Evolutionary conservation across 2,329 filamentous ascomycete genomes (phyloP).

Genomic region (Tolypocladium pustulatum): DNA sequence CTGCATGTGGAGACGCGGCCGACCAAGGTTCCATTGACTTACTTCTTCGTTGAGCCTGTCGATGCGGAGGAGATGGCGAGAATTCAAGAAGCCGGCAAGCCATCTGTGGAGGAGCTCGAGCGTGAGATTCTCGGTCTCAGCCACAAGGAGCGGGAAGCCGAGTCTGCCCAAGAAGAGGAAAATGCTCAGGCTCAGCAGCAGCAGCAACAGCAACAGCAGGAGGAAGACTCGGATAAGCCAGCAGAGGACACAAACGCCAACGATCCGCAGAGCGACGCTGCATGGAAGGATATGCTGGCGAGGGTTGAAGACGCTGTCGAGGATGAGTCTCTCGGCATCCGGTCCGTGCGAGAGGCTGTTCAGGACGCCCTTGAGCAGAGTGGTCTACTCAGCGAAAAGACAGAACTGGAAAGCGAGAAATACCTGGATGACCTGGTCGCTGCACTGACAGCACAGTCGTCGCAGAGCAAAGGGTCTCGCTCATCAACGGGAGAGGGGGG

Average conservation of each 20-base stretch:
- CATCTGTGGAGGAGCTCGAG: conserved; percentile 60
- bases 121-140: conserved; percentile 44
- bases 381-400: conserved; percentile 36
- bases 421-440: conserved; percentile 41
- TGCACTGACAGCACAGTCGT: conserved; percentile 29
- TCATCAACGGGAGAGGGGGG: conserved; percentile 7
- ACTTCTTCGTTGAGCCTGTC: conserved; percentile 83
- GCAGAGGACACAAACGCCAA: conserved; percentile 8
- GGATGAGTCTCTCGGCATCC: conserved; percentile 42
- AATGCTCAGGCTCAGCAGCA: conserved; percentile 9
- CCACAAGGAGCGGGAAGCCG: conserved; percentile 17
- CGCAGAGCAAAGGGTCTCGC: conserved; percentile 12
- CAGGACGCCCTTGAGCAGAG: conserved; percentile 44
- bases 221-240: conserved; percentile 12
- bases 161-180: conserved; percentile 8
- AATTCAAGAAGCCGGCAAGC: conserved; percentile 61
- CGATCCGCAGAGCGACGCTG: conserved; percentile 21
- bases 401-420: conserved; percentile 32
- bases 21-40: conserved; percentile 56
- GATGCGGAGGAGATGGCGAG: conserved; percentile 57
- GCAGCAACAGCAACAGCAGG: conserved; percentile 5
- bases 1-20: conserved; percentile 71
- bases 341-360: conserved; percentile 41
- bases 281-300: conserved; percentile 44
- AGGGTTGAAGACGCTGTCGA: conserved; percentile 48